A percentile compares a stretch with the other conserved stretches of the same genome.
Evolutionary conservation across 176 grass and related monocot species (phyloP).

Genomic region (Cocos nucifera): DNA sequence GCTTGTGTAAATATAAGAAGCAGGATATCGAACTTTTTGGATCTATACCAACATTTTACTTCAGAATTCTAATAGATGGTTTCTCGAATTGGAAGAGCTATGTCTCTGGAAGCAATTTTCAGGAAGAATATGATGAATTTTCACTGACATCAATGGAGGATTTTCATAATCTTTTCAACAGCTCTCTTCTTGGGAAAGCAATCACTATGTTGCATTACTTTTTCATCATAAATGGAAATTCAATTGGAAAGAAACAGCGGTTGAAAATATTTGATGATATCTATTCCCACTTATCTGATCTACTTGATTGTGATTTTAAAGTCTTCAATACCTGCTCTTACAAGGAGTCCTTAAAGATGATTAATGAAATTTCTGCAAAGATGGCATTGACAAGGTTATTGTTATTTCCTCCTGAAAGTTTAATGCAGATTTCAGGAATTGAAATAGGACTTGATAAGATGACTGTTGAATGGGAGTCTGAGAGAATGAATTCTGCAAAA

Average conservation of each 20-base stretch:
- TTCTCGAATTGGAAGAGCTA: constrained; percentile 74
- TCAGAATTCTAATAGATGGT: constrained; percentile 41
- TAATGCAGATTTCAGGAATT: background rate
- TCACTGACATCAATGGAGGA: constrained; percentile 41
- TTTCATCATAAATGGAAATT: constrained; percentile 30
- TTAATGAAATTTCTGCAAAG: constrained; percentile 62
- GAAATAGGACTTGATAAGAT: constrained; percentile 22
- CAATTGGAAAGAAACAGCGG: constrained; percentile 34
- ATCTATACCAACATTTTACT: constrained; percentile 47
- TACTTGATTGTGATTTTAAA: constrained; percentile 48
- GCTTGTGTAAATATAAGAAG: constrained; percentile 22
- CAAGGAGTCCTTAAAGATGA: constrained; percentile 44
- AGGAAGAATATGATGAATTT: constrained; percentile 46
- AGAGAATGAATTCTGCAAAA: constrained; percentile 55
- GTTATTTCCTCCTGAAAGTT: constrained; percentile 49
- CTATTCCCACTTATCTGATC: constrained; percentile 47
- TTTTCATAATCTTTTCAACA: constrained; percentile 45
- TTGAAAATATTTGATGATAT: constrained; percentile 64
- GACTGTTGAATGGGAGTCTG: constrained; percentile 37
- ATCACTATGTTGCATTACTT: constrained; percentile 49
- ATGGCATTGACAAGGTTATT: constrained; percentile 62
- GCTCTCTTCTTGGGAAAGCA: constrained; percentile 71
- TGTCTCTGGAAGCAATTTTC: constrained; percentile 37
- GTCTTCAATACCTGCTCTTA: constrained; percentile 29
- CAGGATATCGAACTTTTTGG: constrained; percentile 32